A percentile compares a stretch with the other conserved stretches of the same genome.
These are phyloP conservation scores for Beauveria pseudobassiana DNA, from an alignment of 2,329 filamentous ascomycete species.

Conservation along the genomic window DNA sequence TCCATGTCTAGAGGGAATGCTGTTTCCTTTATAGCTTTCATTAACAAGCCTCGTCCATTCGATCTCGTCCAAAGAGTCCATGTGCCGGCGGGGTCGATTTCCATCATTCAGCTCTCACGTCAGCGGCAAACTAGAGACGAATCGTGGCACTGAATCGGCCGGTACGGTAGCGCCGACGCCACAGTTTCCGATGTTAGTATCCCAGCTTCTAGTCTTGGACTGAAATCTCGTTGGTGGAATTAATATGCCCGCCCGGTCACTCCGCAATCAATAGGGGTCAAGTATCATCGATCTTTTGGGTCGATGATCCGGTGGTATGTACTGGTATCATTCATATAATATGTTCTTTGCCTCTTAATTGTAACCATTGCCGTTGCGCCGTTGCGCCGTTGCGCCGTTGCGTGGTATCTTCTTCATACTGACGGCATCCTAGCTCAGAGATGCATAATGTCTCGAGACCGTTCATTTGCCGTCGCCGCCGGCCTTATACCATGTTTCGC, in stretches of 20 bases:
- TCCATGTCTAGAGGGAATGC: too few relatives aligned
- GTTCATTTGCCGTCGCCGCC: neutral
- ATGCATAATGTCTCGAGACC: neutral
- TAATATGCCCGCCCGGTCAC: neutral
- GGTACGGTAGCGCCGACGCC: neutral
- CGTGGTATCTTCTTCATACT: neutral
- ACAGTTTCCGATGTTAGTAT: neutral
- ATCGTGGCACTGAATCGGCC: neutral
- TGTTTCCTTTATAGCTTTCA: neutral
- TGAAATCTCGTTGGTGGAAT: neutral
- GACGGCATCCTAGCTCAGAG: neutral
- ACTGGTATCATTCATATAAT: too few relatives aligned
- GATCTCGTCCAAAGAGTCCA: too few relatives aligned
- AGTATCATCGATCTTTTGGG: too few relatives aligned
- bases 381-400: neutral
- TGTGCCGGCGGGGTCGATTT: neutral
- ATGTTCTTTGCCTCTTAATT: too few relatives aligned
- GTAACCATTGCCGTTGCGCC: neutral
- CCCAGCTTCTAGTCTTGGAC: neutral
- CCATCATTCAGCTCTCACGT: neutral
- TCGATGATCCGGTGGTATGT: too few relatives aligned
- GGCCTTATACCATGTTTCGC: conserved; percentile 56
- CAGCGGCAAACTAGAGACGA: neutral
- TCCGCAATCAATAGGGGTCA: too few relatives aligned
- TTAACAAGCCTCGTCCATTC: neutral